These are phyloP conservation scores for Trichoderma semiorbis DNA, from an alignment of 2,329 filamentous ascomycete species.

Conservation along the genomic window DNA sequence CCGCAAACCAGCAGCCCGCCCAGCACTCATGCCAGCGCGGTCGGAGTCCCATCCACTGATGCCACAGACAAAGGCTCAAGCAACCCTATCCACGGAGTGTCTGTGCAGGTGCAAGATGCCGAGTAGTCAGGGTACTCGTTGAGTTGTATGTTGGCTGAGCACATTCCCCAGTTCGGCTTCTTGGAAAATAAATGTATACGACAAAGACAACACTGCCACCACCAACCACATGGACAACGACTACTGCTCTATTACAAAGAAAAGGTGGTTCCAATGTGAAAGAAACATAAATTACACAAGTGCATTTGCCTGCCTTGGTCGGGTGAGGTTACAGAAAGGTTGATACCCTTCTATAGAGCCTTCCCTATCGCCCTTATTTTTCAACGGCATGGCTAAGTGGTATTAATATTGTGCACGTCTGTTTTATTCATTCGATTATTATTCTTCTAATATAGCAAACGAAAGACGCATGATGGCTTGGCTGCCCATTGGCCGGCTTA, in stretches of 20 bases:
- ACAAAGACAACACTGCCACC: neutral
- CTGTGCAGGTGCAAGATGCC: conserved; percentile 29
- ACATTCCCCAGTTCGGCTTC: neutral
- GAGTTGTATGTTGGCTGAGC: neutral
- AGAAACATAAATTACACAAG: neutral
- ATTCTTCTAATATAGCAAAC: conserved; percentile 11
- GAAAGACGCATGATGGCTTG: neutral
- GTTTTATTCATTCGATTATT: neutral
- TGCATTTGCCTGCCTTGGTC: neutral
- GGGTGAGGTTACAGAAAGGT: neutral
- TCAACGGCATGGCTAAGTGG: neutral
- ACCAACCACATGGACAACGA: neutral
- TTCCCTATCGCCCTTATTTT: neutral
- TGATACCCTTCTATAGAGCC: neutral
- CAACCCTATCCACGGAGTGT: conserved; percentile 19
- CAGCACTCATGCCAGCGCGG: conserved; percentile 58
- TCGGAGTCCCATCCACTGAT: conserved; percentile 36
- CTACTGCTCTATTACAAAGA: neutral
- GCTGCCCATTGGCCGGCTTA: neutral
- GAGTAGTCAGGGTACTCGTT: conserved; percentile 27
- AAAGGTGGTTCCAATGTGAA: neutral
- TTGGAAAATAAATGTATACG: conserved; percentile 14
- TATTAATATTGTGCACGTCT: conserved; percentile 3
- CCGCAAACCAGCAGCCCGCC: conserved; percentile 64
- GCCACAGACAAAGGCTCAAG: conserved; percentile 23